These are phyloP conservation scores for Nakataea oryzae DNA, from an alignment of 2,329 filamentous ascomycete species.

Conservation along the genomic window DNA sequence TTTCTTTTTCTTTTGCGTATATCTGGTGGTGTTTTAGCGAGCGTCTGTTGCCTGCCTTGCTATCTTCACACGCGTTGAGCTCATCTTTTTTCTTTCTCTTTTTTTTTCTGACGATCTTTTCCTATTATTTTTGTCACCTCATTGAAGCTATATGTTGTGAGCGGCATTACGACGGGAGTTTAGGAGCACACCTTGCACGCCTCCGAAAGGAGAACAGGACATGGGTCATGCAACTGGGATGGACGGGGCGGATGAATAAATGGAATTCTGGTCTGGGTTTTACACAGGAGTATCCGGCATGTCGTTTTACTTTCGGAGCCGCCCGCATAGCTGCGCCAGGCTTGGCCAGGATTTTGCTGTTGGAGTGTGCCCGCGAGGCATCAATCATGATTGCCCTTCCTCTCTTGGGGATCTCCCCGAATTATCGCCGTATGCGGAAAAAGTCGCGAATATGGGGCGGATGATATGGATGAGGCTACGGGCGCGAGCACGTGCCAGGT, in stretches of 20 bases:
- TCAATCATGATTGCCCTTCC: background rate
- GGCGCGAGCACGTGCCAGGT: too few species aligned
- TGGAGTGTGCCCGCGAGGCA: background rate
- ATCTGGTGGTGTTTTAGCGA: background rate
- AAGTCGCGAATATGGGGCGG: background rate
- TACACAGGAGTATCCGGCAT: background rate
- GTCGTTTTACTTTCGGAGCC: background rate
- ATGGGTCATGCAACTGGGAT: background rate
- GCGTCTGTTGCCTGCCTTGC: background rate
- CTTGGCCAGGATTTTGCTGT: background rate
- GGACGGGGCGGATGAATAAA: background rate
- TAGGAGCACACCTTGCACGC: background rate
- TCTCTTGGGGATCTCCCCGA: background rate
- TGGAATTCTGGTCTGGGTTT: background rate
- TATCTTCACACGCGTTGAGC: background rate
- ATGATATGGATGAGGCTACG: background rate
- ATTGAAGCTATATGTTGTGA: background rate
- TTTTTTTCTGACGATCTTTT: background rate
- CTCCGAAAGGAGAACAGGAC: background rate
- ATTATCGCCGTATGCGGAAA: background rate
- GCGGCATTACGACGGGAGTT: constrained; percentile 2
- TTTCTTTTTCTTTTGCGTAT: background rate
- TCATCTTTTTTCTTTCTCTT: background rate
- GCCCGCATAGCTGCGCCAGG: too few species aligned
- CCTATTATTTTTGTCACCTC: background rate